Percentiles rank a stretch among this genome's conserved stretches.
Evolutionary conservation across 805 yeast species (phyloP).

Genomic region (Saccharomycopsis sp.): DNA sequence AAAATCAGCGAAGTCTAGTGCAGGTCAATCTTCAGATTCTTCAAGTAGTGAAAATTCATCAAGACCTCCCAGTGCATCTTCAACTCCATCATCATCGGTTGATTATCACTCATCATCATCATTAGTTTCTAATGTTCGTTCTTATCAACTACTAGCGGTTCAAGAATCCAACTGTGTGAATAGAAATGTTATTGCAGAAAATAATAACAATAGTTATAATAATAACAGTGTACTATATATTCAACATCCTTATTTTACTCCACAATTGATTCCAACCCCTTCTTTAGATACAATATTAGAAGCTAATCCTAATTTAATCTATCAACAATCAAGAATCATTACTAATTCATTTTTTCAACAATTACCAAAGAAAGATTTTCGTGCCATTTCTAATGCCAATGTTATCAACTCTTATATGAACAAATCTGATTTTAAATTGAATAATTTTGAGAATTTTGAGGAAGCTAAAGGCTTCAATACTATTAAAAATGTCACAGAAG

Average conservation of each 20-base stretch:
- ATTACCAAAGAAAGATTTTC: background rate
- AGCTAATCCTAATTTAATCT: background rate
- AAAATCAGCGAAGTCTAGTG: background rate
- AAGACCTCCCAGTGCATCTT: background rate
- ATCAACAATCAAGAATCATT: background rate
- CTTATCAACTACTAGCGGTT: background rate
- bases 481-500: background rate
- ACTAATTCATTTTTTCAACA: background rate
- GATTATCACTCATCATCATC: too few relatives aligned
- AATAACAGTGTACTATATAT: background rate
- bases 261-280: constrained; percentile 1
- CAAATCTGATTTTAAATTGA: background rate
- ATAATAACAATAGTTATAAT: too few relatives aligned
- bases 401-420: background rate
- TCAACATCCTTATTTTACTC: constrained; percentile 4
- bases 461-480: background rate
- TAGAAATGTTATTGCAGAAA: too few relatives aligned
- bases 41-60: background rate
- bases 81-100: constrained; percentile 2
- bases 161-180: constrained; percentile 7
- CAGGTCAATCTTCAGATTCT: background rate
- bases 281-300: constrained; percentile 4
- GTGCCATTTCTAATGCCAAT: background rate
- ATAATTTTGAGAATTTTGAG: constrained; percentile 1
- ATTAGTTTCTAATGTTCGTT: too few relatives aligned